Percentiles rank a stretch among this genome's conserved stretches.
These are phyloP conservation scores for Laburnicola sp. DNA, from an alignment of 2,329 filamentous ascomycete species.

Conservation along the genomic window DNA sequence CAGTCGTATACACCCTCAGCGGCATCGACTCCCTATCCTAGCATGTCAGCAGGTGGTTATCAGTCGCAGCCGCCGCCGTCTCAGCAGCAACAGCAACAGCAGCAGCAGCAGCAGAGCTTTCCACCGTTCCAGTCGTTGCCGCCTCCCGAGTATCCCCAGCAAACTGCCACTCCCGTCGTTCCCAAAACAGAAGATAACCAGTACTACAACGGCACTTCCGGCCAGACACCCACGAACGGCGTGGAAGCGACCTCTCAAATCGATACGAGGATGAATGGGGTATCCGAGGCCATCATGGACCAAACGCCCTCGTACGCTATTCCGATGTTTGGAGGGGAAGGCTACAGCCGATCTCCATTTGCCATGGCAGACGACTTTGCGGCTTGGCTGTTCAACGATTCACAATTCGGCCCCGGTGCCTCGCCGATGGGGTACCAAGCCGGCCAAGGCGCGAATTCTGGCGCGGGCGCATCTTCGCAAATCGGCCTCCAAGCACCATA, in stretches of 20 bases:
- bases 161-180: slow-evolving; percentile 40
- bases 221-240: slow-evolving; percentile 43
- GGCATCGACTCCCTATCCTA: slow-evolving; percentile 46
- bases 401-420: slow-evolving; percentile 50
- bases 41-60: slow-evolving; percentile 50
- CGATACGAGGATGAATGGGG: slow-evolving; percentile 39
- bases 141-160: slow-evolving; percentile 57
- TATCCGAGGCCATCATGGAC: slow-evolving; percentile 48
- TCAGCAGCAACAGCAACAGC: no score
- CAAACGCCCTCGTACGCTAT: slow-evolving; percentile 64
- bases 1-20: slow-evolving; percentile 52
- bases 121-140: slow-evolving; percentile 63
- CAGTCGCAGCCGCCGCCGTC: slow-evolving; percentile 41
- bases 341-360: slow-evolving; percentile 83
- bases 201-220: slow-evolving; percentile 41
- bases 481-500: slow-evolving; percentile 55
- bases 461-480: slow-evolving; percentile 46
- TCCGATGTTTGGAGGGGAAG: slow-evolving; percentile 84
- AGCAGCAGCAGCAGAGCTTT: slow-evolving; percentile 58
- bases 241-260: slow-evolving; percentile 44
- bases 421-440: slow-evolving; percentile 45
- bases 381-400: slow-evolving; percentile 78
- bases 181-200: slow-evolving; percentile 40
- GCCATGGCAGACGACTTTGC: slow-evolving; percentile 87
- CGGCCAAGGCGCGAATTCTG: slow-evolving; percentile 34